Conservation (phyloP, 2,329 filamentous ascomycete genomes). For the Claviceps purpurea region DNA sequence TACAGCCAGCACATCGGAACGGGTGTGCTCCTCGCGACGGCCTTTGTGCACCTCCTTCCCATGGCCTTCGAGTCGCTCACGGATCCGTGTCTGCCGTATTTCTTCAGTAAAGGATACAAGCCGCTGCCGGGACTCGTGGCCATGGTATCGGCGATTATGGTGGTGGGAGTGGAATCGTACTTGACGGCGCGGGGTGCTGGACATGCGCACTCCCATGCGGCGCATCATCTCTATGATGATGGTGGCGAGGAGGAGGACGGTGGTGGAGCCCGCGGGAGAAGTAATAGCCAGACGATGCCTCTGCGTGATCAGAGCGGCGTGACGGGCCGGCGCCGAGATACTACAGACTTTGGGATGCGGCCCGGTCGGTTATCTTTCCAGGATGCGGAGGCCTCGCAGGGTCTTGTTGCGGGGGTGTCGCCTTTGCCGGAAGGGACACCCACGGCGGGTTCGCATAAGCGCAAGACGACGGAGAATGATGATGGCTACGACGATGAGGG, state of each 20-base stretch:
- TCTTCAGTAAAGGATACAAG: constrained; percentile 68
- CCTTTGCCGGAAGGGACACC: constrained; percentile 44
- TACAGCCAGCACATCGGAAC: constrained; percentile 66
- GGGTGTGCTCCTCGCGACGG: constrained; percentile 73
- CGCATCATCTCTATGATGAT: constrained; percentile 35
- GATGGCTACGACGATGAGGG: constrained; percentile 19
- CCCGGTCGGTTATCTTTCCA: constrained; percentile 36
- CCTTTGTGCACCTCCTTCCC: constrained; percentile 65
- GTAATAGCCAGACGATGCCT: constrained; percentile 13
- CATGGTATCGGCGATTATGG: constrained; percentile 68
- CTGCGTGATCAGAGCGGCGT: constrained; percentile 16
- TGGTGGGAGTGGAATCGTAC: constrained; percentile 80
- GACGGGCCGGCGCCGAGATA: constrained; percentile 20
- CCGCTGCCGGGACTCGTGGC: constrained; percentile 71
- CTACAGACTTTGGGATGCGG: constrained; percentile 19
- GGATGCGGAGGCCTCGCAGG: constrained; percentile 37
- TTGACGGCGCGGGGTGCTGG: constrained; percentile 59
- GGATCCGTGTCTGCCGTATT: constrained; percentile 59
- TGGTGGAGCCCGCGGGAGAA: too few relatives aligned
- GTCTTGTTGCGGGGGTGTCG: constrained; percentile 45
- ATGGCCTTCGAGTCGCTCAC: constrained; percentile 54
- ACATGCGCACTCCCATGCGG: constrained; percentile 42
- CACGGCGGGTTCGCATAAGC: constrained; percentile 9
- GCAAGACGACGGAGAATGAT: constrained; percentile 19
- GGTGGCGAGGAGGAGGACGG: constrained; percentile 28